Conservation (phyloP, 2,329 filamentous ascomycete genomes). For the Fusarium setosum region DNA sequence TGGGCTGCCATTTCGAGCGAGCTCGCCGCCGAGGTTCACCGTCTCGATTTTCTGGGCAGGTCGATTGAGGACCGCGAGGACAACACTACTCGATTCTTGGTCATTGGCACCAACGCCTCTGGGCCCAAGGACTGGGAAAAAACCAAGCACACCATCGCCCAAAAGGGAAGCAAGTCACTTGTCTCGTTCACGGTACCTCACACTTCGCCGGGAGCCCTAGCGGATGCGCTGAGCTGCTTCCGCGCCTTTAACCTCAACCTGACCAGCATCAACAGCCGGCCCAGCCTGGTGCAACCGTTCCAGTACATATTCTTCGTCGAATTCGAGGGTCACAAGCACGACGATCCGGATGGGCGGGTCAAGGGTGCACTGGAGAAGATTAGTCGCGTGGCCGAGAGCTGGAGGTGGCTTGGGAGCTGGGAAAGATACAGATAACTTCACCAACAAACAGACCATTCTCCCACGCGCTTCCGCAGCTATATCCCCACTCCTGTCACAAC, state of each 20-base stretch:
- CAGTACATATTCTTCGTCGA: constrained; percentile 97
- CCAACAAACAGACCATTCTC: constrained; percentile 31
- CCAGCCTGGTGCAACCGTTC: constrained; percentile 80
- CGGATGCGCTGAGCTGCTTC: constrained; percentile 84
- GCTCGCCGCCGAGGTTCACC: constrained; percentile 76
- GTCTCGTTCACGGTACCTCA: constrained; percentile 88
- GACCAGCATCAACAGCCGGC: constrained; percentile 90
- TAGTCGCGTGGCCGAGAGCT: constrained; percentile 66
- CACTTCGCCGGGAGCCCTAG: constrained; percentile 81
- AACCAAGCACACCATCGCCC: constrained; percentile 40
- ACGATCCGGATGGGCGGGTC: constrained; percentile 68
- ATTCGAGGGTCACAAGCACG: constrained; percentile 72
- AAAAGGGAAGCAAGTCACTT: constrained; percentile 71
- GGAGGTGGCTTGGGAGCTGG: constrained; percentile 80
- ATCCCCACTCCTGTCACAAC: constrained; percentile 11
- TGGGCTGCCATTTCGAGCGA: constrained; percentile 83
- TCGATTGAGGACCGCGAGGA: constrained; percentile 79
- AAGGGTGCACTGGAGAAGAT: constrained; percentile 70
- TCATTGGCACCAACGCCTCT: constrained; percentile 60
- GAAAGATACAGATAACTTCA: constrained; percentile 49
- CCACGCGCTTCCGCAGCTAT: constrained; percentile 4
- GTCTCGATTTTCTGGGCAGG: constrained; percentile 75
- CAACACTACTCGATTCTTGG: constrained; percentile 84
- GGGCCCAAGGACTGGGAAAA: constrained; percentile 41
- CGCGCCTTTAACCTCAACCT: constrained; percentile 79